Evolutionary conservation across 306 rosid genomes (phyloP), one percentile per base, ranked within the genome.

Genomic region (Pachyrhizus erosus): DNA sequence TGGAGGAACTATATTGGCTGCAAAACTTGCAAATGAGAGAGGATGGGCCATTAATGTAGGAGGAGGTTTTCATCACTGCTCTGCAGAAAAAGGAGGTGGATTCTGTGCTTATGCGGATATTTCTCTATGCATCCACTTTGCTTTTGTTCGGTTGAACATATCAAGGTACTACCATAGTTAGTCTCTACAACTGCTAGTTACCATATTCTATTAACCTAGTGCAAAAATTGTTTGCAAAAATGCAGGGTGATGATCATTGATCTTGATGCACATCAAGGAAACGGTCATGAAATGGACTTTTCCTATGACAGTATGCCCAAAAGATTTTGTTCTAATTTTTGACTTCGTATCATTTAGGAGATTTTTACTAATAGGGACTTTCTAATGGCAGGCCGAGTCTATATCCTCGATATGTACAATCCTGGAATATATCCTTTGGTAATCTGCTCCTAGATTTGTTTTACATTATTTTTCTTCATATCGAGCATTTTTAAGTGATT

Each of bases 181-280:
- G 43, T 42, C 65, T 55, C 55, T 81, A 21, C 48, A 43, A 24
- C 71, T 70, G 34, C 77, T 51, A 39, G 69, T 75, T 76, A 66
- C 77, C 20, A 60, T 82, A 48, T 84, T 70, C 68, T 61, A 62
- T 39, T 79, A 55, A 58, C 31, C 67, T 66, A n/a, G 71, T 21
- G 57, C 62, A 31, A 64, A 76, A 31, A 8, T 79, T 79, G 21
- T 70, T 58, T 88, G 81, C 78, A 52, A 72, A 75, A 70, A 74
- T 77, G 58, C 88, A 95, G 98, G 87, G 97, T 88, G 84, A 93
- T 95, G 97, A 95, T 95, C 65, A 86, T 95, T 84, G 99, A 93
- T 92, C 98, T 95, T 71, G 99, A 95, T 84, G 99, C 98, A 81
- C 99, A 93, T 88, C 98, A 95, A 95, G 99, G 99, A 85, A 91